These are phyloP conservation scores for Citrus mangshanensis DNA, from an alignment of 345 rosid genomes.

Conservation along the genomic window DNA sequence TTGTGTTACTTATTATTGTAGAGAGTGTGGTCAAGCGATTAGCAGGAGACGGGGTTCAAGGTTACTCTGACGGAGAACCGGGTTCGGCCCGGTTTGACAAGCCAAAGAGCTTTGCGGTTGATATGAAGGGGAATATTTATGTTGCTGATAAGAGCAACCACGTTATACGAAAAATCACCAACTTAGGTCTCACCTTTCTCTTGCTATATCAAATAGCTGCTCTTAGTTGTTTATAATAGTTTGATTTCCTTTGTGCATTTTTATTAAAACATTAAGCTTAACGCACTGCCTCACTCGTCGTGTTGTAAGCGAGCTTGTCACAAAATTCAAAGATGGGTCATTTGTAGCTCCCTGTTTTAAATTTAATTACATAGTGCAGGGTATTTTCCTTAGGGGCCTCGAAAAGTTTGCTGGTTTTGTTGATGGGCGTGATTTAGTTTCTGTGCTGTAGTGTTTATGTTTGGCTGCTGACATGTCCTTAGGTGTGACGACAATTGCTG, in stretches of 20 bases:
- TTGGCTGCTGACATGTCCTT: neutral
- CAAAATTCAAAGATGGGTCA: neutral
- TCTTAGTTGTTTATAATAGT: neutral
- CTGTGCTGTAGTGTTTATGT: neutral
- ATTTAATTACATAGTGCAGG: neutral
- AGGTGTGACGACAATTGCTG: conserved; percentile 71
- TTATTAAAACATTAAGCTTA: neutral
- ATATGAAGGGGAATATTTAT: conserved; percentile 62
- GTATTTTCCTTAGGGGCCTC: neutral
- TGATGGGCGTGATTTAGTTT: neutral
- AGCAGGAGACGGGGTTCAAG: conserved; percentile 40
- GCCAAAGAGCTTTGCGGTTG: conserved; percentile 52
- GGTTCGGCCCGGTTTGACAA: conserved; percentile 44
- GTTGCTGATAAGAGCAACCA: conserved; percentile 58
- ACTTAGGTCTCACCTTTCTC: conserved; percentile 36
- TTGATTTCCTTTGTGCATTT: neutral
- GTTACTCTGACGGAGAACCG: conserved; percentile 47
- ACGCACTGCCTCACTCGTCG: neutral
- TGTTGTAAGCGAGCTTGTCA: neutral
- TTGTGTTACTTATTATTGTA: conserved; percentile 12
- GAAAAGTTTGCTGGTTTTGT: neutral
- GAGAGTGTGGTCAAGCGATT: conserved; percentile 41
- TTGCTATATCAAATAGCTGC: neutral
- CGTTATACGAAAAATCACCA: conserved; percentile 57
- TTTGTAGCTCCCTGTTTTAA: neutral